Percentiles rank a stretch among this genome's conserved stretches.
Evolutionary conservation across 2,329 filamentous ascomycete species (phyloP).

Genomic region (Mycosphaerella sp.): DNA sequence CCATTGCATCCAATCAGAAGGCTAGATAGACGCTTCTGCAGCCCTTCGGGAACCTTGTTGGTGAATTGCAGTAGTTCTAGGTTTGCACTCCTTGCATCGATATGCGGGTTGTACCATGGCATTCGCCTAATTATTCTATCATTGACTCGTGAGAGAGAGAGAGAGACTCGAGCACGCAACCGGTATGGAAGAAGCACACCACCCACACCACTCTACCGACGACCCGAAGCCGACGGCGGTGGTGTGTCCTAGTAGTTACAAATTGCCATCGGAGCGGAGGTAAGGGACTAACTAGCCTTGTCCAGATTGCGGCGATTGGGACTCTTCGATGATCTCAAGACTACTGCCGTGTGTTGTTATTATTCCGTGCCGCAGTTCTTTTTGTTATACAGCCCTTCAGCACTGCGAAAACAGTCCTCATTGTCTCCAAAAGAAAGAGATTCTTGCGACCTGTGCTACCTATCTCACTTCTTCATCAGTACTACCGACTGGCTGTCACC

Average conservation of each 20-base stretch:
- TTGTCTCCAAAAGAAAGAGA: neutral
- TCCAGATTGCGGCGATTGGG: neutral
- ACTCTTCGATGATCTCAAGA: conserved; percentile 14
- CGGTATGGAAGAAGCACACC: no score
- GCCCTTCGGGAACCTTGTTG: no score
- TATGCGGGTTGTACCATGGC: neutral
- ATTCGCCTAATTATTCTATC: no score
- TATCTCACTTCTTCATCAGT: no score
- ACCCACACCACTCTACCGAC: no score
- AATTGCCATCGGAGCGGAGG: neutral
- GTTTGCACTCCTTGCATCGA: neutral
- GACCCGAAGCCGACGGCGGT: no score
- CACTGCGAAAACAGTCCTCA: neutral
- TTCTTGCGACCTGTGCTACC: neutral
- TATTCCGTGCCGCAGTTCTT: neutral
- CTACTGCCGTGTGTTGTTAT: conserved; percentile 2
- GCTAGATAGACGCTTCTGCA: neutral
- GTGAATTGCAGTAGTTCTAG: no score
- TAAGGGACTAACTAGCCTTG: neutral
- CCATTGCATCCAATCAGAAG: neutral
- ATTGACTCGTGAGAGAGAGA: no score
- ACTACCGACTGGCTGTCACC: no score
- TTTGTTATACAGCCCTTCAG: no score
- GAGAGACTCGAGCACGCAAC: no score
- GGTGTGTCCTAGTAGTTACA: neutral